A percentile compares a stretch with the other conserved stretches of the same genome.
Evolutionary conservation across 2,329 filamentous ascomycete genomes (phyloP).

Genomic region (Hortaea werneckii): DNA sequence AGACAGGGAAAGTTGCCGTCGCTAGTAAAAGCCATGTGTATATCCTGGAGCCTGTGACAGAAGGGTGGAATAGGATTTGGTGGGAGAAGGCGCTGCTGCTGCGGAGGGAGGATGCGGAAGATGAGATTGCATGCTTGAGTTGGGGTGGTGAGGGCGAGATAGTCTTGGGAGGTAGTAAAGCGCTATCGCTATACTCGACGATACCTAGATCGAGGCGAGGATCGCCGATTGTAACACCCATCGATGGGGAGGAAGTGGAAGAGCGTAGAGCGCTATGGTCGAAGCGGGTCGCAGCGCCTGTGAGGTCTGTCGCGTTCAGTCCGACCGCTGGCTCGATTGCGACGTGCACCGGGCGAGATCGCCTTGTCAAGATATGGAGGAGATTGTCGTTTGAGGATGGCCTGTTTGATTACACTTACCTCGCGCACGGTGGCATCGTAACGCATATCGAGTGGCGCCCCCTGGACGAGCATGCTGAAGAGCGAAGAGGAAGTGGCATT

Average conservation of each 20-base stretch:
- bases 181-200: constrained; percentile 59
- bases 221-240: constrained; percentile 12
- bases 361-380: constrained; percentile 86
- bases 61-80: constrained; percentile 65
- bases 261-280: constrained; percentile 53
- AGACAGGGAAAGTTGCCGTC: constrained; percentile 73
- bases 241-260: constrained; percentile 33
- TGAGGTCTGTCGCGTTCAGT: constrained; percentile 67
- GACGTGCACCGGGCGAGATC: constrained; percentile 66
- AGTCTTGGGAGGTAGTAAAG: constrained; percentile 58
- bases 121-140: constrained; percentile 54
- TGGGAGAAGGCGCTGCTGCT: constrained; percentile 57
- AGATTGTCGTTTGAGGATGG: constrained; percentile 77
- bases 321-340: constrained; percentile 83
- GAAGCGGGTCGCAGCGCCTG: constrained; percentile 60
- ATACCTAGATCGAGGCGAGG: constrained; percentile 23
- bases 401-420: constrained; percentile 81
- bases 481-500: constrained; percentile 31
- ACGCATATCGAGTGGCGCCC: constrained; percentile 79
- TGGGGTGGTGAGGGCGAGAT: constrained; percentile 85
- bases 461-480: constrained; percentile 53
- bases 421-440: constrained; percentile 73
- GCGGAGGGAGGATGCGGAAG: constrained; percentile 32
- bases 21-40: constrained; percentile 58
- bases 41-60: constrained; percentile 66